Evolutionary conservation across 1,284 basidiomycete species (phyloP).

Genomic region (Puccinia horiana): DNA sequence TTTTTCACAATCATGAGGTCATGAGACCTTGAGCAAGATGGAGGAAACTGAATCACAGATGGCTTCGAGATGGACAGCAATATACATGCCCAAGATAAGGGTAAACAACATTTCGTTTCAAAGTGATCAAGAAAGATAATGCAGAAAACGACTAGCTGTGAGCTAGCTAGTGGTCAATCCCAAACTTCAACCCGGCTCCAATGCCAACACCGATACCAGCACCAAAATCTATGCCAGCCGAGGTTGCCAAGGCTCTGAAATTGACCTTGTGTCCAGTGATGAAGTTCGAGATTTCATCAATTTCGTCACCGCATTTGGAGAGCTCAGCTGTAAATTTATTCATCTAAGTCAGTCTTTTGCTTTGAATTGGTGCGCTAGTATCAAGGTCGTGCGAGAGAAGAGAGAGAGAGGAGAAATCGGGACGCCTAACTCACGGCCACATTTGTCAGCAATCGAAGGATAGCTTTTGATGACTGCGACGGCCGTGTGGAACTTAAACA

Average conservation of each 20-base stretch:
- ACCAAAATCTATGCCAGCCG: slow-evolving; percentile 22
- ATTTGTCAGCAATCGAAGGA: background rate
- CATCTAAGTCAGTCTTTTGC: background rate
- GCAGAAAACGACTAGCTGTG: too few species aligned
- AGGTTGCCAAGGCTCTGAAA: background rate
- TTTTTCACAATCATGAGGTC: too few species aligned
- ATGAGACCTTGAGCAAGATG: too few species aligned
- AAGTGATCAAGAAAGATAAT: too few species aligned
- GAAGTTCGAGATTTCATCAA: slow-evolving; percentile 21
- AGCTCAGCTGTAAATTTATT: background rate
- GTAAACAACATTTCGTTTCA: too few species aligned
- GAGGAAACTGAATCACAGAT: too few species aligned
- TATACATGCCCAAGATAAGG: too few species aligned
- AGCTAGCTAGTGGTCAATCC: too few species aligned
- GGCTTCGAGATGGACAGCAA: too few species aligned
- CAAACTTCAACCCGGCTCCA: background rate
- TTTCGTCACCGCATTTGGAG: slow-evolving; percentile 2
- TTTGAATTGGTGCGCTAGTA: background rate
- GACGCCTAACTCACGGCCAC: background rate
- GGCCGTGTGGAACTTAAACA: slow-evolving; percentile 30
- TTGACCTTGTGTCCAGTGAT: slow-evolving; percentile 19
- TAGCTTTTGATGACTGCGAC: background rate
- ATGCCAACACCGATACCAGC: slow-evolving; percentile 3
- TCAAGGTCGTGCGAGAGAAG: background rate
- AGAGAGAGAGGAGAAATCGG: background rate